Evolutionary conservation across 1,139 yeast species (phyloP), one percentile per base, ranked within the genome.

Genomic region (Hyphopichia khmerensis): DNA sequence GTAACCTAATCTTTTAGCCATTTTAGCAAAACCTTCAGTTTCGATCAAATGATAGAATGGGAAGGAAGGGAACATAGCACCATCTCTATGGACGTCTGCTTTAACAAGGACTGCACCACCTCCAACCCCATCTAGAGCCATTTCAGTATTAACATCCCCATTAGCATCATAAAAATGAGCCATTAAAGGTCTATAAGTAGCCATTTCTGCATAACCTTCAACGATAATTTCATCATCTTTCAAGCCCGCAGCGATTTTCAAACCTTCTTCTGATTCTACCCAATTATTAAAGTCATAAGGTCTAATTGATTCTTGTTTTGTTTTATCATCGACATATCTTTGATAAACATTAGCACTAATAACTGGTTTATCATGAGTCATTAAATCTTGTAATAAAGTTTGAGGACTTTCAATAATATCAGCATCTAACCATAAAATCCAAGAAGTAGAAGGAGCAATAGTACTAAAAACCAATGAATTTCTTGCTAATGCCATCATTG

Each of bases 21-120:
- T 93, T 65, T 88, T 89, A 23, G 99, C 98, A 67, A 93, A 93
- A 18, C 99, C 99, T 68, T 93, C 99, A 7, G 98, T 90, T 69
- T 93, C 99, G 52, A 93, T 90, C 66, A 93, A 76, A 61, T 93
- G 96, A 64, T 93, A 91, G 72, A 93, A 93, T 47, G 99, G 95
- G 80, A 93, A 93, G 33, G 95, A 87, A 16, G 99, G 99, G 79
- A 93, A 93, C 97, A 91, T 91, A 44, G 98, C 98, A 41, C 99
- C 99, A 62, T 93, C 99, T 62, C 99, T 79, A 67, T 93, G 99
- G 44, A 93, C 99, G 53, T 90, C 97, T 9, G 98, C 96, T 62
- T 91, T 89, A 30, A 93, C 99, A 66, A 93, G 64, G 31, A 95
- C 83, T 35, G 97, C 96, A 26, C 98, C 96, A 47, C 93, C 98